These are phyloP conservation scores for Mycena metata DNA, from an alignment of 768 basidiomycete genomes.

Conservation along the genomic window DNA sequence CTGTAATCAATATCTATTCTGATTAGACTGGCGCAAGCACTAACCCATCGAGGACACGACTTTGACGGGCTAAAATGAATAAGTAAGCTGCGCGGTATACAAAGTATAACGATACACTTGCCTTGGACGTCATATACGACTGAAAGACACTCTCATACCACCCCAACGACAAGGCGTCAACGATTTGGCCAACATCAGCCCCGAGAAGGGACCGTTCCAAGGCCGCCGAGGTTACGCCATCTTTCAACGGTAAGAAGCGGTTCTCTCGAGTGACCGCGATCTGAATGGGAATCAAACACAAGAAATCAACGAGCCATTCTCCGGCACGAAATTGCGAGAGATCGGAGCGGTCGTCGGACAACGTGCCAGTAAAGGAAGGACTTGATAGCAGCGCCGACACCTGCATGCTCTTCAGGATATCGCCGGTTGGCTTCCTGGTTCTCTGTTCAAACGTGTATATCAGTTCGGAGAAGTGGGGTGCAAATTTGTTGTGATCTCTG, in stretches of 20 bases:
- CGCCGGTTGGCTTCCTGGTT: constrained; percentile 67
- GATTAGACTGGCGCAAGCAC: constrained; percentile 16
- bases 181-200: constrained; percentile 69
- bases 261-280: constrained; percentile 72
- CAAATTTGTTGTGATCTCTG: constrained; percentile 50
- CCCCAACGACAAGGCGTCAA: constrained; percentile 68
- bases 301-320: constrained; percentile 72
- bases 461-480: constrained; percentile 59
- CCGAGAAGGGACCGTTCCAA: constrained; percentile 68
- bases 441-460: constrained; percentile 61
- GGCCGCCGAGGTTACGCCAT: constrained; percentile 62
- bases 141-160: constrained; percentile 78
- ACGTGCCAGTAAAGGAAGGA: constrained; percentile 42
- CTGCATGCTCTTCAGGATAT: constrained; percentile 54
- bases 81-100: constrained; percentile 3
- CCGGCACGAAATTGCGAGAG: constrained; percentile 61
- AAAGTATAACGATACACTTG: constrained; percentile 33
- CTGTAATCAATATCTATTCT: neutral
- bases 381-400: constrained; percentile 45
- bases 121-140: constrained; percentile 73
- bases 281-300: constrained; percentile 76
- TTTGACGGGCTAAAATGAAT: constrained; percentile 62
- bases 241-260: constrained; percentile 71
- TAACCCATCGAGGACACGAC: constrained; percentile 77
- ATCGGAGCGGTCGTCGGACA: constrained; percentile 37